Evolutionary conservation across 345 rosid species (phyloP).

Genomic region (Eucalyptus polyanthemos): DNA sequence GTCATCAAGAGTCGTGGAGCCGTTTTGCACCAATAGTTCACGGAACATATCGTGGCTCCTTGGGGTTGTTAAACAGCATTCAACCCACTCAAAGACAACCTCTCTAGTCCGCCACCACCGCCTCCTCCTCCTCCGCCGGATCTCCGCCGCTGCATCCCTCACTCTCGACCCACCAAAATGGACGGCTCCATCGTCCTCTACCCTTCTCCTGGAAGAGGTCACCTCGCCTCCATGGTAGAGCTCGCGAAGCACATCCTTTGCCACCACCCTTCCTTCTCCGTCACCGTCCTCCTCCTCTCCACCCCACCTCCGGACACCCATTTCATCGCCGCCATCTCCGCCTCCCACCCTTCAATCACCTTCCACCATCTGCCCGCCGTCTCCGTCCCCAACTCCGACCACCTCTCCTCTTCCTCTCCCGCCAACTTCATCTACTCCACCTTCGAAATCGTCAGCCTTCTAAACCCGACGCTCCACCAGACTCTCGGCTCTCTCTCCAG

Average conservation of each 20-base stretch:
- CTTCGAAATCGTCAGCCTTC: background rate
- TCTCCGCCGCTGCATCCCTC: background rate
- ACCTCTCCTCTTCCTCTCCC: background rate
- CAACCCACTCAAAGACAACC: background rate
- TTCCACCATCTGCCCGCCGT: background rate
- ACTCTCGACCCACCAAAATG: background rate
- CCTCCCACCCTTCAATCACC: background rate
- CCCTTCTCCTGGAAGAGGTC: conserved; percentile 9
- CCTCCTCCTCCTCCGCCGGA: background rate
- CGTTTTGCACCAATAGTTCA: background rate
- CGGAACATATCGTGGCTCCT: background rate
- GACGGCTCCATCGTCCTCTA: background rate
- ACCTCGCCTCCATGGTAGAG: conserved; percentile 1
- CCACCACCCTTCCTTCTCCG: background rate
- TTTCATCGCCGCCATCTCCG: background rate
- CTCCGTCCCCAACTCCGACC: background rate
- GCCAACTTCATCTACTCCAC: background rate
- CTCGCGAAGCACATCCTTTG: background rate
- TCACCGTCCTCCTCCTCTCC: conserved; percentile 8
- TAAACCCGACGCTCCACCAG: background rate
- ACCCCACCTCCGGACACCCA: background rate
- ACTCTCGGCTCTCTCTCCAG: background rate
- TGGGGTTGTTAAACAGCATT: background rate
- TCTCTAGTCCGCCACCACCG: background rate
- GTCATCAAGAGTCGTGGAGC: background rate